Evolutionary conservation across 164 flowering plant species (phyloP), one percentile per base, ranked within the genome.

Genomic region (Berberis thunbergii): DNA sequence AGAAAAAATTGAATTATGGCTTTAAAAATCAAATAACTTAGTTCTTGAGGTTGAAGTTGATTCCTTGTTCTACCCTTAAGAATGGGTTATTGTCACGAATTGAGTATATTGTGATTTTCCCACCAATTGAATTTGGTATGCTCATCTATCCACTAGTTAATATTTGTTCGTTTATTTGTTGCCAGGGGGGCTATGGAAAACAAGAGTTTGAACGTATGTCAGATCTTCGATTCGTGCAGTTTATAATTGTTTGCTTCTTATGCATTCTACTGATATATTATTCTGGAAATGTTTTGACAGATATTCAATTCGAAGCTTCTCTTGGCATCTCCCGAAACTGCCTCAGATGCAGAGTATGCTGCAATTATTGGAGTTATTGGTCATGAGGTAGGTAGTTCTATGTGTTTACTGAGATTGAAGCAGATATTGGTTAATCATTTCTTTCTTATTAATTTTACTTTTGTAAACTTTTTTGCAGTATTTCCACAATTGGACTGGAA

Each of bases 181-280:
- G n/a, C 64, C 83, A 93, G 98, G 98, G 98, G 98, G 62, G 98
- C 98, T 45, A 94, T 94, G 98, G 98, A 94, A 68, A 94, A 94
- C 81, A 94, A 94, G 77, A 94, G 97, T 73, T 72, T 94, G 70
- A 94, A 94, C 78, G 97, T 93, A 82, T 50, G 87, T 40, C 8
- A 46, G 49, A 4, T 46, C 49, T 46, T 46, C 49, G 8, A 46
- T 46, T 9, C 8, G 11, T 49, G 7, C 4, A 43, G 39, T 40
- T 4, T 4, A 46, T 4, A 46, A 46, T 0, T 8, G 49, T 46
- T 46, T 0, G 49, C 49, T 8, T 46, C 61, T 52, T 64, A 3
- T 43, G 52, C 50, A 8, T 46, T 65, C 8, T n/a, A 46, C 49
- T 46, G 8, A 46, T 46, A 46, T 46, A 46, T 46, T 46, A 8